Evolutionary conservation across 1,139 yeast genomes (phyloP), one percentile per base, ranked within the genome.

Genomic region (Candida tetrigidarum): DNA sequence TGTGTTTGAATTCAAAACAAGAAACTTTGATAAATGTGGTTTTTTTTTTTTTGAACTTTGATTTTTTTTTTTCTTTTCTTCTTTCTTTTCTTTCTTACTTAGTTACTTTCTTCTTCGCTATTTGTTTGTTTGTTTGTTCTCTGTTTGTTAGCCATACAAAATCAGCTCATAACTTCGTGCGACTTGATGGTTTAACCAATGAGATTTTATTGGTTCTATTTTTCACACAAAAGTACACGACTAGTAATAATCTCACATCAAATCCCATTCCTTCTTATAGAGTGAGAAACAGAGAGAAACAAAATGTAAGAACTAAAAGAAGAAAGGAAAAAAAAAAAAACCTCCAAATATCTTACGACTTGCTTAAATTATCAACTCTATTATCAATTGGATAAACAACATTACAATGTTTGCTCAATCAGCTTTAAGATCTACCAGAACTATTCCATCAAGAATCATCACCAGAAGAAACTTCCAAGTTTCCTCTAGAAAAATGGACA

Each of bases 381-480:
- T 33, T 16, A 16, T 12, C 14, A 32, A 22, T 22, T 25, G n/a
- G 9, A 28, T 11, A 9, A 12, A n/a, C 32, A 10, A 28, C 18
- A n/a, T 26, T 26, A 39, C 22, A 44, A 55, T 49, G 55, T 48
- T 51, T 42, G 39, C 55, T 25, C 56, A 56, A 51, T 52, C 60
- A 54, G 71, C 72, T 58, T 58, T 67, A 56, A 72, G 72, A 62
- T 64, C 53, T 51, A 67, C 50, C 67, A 51, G 55, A 57, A 46
- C 46, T 45, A n/a, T 37, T 23, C 52, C 51, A 42, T 43, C 38
- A 10, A 43, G 39, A 43, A 43, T 46, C 38, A 39, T 46, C 26
- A 43, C 57, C 46, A 54, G 58, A 50, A 72, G 79, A 67, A 57
- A 62, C 60, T 74, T 74, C 61, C 72, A 68, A 55, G 57, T 69